These are phyloP conservation scores for Yarrowia galli DNA, from an alignment of 1,139 yeast genomes.

Conservation along the genomic window DNA sequence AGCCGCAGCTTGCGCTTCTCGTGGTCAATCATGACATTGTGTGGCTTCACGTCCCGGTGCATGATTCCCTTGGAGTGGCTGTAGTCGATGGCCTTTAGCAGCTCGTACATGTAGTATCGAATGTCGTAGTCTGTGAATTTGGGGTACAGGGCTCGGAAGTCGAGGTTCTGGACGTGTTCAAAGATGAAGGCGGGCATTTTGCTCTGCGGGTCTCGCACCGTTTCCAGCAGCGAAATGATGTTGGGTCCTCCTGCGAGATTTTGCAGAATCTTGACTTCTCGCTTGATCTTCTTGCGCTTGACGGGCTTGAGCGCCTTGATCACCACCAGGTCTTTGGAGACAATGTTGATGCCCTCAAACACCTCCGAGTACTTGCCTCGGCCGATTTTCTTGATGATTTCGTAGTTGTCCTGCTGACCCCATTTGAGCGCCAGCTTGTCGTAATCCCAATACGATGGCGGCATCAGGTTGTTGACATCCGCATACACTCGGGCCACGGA, in stretches of 20 bases:
- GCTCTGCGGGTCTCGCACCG: conserved; percentile 83
- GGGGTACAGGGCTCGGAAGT: conserved; percentile 85
- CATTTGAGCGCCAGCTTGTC: conserved; percentile 52
- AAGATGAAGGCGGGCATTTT: conserved; percentile 92
- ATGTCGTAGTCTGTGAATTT: conserved; percentile 79
- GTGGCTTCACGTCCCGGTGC: conserved; percentile 97
- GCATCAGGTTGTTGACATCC: conserved; percentile 75
- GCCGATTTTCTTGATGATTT: conserved; percentile 85
- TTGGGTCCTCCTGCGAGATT: conserved; percentile 84
- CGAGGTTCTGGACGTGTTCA: conserved; percentile 83
- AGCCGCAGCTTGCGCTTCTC: conserved; percentile 67
- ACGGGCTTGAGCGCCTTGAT: conserved; percentile 94
- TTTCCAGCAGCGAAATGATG: conserved; percentile 74
- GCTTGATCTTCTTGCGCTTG: conserved; percentile 86
- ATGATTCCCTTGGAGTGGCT: conserved; percentile 95
- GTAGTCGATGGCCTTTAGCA: conserved; percentile 83
- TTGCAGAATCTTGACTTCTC: conserved; percentile 87
- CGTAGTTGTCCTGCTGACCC: conserved; percentile 75
- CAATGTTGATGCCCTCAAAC: conserved; percentile 68
- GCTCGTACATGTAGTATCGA: conserved; percentile 82
- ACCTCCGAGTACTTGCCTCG: conserved; percentile 96
- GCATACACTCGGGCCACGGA: conserved; percentile 83
- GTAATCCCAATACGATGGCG: conserved; percentile 90
- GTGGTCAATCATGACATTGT: conserved; percentile 95
- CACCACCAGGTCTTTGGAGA: conserved; percentile 55